Evolutionary conservation across 1,139 yeast genomes (phyloP).

Genomic region (Geotrichum phurueaensis): DNA sequence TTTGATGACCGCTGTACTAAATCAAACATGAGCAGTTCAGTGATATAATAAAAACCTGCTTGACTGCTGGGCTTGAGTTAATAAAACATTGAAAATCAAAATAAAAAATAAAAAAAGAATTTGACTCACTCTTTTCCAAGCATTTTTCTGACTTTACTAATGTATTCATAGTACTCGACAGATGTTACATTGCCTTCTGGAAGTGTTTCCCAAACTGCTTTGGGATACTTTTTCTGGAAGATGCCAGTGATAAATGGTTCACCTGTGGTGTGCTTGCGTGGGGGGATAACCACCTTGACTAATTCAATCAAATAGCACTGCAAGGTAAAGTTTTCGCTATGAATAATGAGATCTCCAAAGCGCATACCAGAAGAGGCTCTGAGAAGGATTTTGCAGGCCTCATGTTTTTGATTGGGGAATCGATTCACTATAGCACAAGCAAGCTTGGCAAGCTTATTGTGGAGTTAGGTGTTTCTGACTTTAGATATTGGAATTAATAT

Average conservation of each 20-base stretch:
- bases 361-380: slow-evolving; percentile 3
- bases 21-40: slow-evolving; percentile 2
- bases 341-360: slow-evolving; percentile 10
- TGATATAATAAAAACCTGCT: slow-evolving; percentile 2
- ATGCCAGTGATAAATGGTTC: slow-evolving; percentile 12
- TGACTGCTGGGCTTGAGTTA: slow-evolving; percentile 1
- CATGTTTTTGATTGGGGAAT: slow-evolving; percentile 13
- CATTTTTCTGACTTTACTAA: neutral
- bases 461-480: neutral
- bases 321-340: slow-evolving; percentile 10
- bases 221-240: slow-evolving; percentile 10
- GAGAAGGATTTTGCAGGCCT: slow-evolving; percentile 13
- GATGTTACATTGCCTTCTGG: slow-evolving; percentile 9
- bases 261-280: slow-evolving; percentile 11
- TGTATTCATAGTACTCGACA: slow-evolving; percentile 3
- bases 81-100: neutral
- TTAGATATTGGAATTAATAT: neutral
- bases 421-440: slow-evolving; percentile 7
- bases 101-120: neutral
- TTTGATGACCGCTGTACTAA: slow-evolving; percentile 7
- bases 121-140: slow-evolving; percentile 4
- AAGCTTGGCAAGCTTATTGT: slow-evolving; percentile 16
- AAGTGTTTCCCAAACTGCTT: slow-evolving; percentile 8
- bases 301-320: slow-evolving; percentile 16
- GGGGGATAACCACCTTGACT: slow-evolving; percentile 10